A percentile compares a stretch with the other conserved stretches of the same genome.
Evolutionary conservation across 257 asterid genomes (phyloP).

Genomic region (Solanum neorickii): DNA sequence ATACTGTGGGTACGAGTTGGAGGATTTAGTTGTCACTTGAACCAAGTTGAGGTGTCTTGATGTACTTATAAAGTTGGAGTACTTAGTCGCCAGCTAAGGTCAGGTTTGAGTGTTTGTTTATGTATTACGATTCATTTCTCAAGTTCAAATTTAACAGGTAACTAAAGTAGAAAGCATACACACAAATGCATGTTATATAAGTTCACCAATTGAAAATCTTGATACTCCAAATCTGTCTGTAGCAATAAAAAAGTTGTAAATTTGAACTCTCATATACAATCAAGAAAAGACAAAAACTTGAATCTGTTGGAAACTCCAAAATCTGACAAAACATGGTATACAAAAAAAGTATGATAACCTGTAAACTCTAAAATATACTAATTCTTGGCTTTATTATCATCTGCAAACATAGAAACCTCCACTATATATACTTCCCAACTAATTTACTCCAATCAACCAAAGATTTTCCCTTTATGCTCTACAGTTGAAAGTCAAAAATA

Average conservation of each 20-base stretch:
- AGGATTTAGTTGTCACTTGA: neutral
- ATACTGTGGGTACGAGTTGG: neutral
- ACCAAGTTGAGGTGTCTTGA: neutral
- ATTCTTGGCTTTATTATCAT: constrained; percentile 10
- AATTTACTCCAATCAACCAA: neutral
- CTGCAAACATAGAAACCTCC: neutral
- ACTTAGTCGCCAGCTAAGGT: neutral
- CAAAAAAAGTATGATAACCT: neutral
- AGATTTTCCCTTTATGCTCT: neutral
- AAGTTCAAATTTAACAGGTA: neutral
- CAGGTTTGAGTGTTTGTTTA: neutral
- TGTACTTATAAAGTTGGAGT: neutral
- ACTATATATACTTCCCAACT: neutral
- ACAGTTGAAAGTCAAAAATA: neutral
- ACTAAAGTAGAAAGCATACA: neutral
- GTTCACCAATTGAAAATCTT: neutral
- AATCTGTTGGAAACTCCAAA: neutral
- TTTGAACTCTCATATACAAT: neutral
- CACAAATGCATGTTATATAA: neutral
- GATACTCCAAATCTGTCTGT: neutral
- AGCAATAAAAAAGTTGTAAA: neutral
- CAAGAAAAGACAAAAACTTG: constrained; percentile 2
- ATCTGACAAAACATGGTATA: constrained; percentile 23
- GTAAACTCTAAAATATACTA: constrained; percentile 13
- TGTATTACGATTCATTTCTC: neutral